Base-by-base conservation (phyloP, 192 early-diverging fungal species). In the Podochytrium sp. region DNA sequence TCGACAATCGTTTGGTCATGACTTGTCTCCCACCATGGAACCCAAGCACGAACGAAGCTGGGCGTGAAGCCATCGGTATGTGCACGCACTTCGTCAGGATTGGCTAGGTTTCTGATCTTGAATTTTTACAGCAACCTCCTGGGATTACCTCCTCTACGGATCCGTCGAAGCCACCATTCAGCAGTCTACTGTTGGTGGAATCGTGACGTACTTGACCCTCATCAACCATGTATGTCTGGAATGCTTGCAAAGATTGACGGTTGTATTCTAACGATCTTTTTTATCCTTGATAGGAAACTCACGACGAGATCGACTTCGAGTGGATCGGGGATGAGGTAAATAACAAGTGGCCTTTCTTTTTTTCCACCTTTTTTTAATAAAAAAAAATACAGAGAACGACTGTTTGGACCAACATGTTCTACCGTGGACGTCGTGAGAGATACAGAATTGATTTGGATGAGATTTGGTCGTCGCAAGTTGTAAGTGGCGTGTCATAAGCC, bases 291-390 rank as follows among this genome's bases (percentile, higher is more conserved):
- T n/a, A n/a, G 10, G 29, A 57, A 10, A 57, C 55, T 12, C 10
- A 57, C 10, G 65, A 67, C 43, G 65, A 67, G 32, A 67, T 67
- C 14, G 65, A 67, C 30, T 67, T 25, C 32, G 65, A 67, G 32
- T 67, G 65, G 65, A 52, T 67, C 32, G 65, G 65, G 27, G 52
- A 67, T 32, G 65, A 67, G 43, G 23, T n/a, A n/a, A n/a, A n/a
- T n/a, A n/a, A n/a, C n/a, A n/a, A n/a, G n/a, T n/a, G n/a, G n/a
- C n/a, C n/a, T n/a, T n/a, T n/a, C n/a, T n/a, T n/a, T n/a, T n/a
- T n/a, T n/a, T n/a, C n/a, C n/a, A n/a, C n/a, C n/a, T n/a, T n/a
- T n/a, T n/a, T n/a, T n/a, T n/a, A n/a, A n/a, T n/a, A n/a, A n/a
- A n/a, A n/a, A n/a, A n/a, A n/a, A n/a, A n/a, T n/a, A n/a, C n/a